phyloP scores from a whole-genome alignment of 2,329 filamentous ascomycete species.

The Tolypocladium capitatum region DNA sequence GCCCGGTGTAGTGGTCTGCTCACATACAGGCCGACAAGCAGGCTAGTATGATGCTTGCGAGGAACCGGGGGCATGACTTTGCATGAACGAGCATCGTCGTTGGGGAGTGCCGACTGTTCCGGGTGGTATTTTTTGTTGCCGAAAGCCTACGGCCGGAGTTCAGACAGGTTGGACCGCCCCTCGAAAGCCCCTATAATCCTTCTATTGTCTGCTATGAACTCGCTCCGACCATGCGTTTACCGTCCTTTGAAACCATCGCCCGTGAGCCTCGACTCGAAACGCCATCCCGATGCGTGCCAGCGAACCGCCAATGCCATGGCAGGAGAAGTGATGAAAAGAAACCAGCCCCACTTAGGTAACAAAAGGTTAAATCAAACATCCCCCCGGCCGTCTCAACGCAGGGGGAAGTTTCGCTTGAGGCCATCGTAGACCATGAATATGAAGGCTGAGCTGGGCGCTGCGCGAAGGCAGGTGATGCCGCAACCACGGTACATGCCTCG shows the following conservation, averaged over 20 bases:
- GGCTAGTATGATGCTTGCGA: slow-evolving; percentile 3
- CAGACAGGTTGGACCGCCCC: neutral
- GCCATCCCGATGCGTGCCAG: neutral
- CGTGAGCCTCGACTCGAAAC: neutral
- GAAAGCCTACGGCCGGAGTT: neutral
- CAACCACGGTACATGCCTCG: slow-evolving; percentile 86
- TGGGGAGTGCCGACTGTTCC: too few relatives aligned
- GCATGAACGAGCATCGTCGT: neutral
- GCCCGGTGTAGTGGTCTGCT: neutral
- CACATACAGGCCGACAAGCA: slow-evolving; percentile 4
- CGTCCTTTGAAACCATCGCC: neutral
- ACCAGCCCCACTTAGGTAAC: neutral
- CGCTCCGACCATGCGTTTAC: neutral
- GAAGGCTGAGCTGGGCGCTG: slow-evolving; percentile 91
- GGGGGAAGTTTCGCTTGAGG: slow-evolving; percentile 55
- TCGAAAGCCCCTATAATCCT: neutral
- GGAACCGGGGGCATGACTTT: neutral
- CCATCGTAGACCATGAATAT: slow-evolving; percentile 95
- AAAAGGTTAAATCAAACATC: too few relatives aligned
- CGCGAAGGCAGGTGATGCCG: slow-evolving; percentile 78
- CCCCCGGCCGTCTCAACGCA: slow-evolving; percentile 18
- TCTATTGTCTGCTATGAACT: neutral
- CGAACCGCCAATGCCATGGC: neutral
- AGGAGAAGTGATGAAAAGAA: slow-evolving; percentile 9
- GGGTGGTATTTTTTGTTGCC: too few relatives aligned